Evolutionary conservation across 371 early-diverging fungal genomes (phyloP), one percentile per base, ranked within the genome.

Genomic region (Mortierella sp.): DNA sequence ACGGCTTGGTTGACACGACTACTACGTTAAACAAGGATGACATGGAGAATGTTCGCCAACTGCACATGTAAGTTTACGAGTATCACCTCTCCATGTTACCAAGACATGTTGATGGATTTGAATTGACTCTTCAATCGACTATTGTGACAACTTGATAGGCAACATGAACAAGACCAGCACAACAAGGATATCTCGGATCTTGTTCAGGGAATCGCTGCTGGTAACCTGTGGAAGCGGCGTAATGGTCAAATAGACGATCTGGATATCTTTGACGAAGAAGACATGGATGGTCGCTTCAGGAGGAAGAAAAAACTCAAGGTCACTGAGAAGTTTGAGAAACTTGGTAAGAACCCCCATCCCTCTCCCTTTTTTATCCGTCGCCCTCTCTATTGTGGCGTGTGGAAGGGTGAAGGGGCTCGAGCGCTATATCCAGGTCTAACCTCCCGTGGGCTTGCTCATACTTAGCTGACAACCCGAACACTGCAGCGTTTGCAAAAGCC

Each of bases 181-280:
- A 52, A 73, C 25, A 73, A 73, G 28, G 74, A 73, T 0, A 67
- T 73, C 31, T 67, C 67, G 6, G 74, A 73, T 31, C 47, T 73
- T 10, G 74, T 73, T 3, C 69, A 74, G 21, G 76, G 76, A 21
- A 74, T 74, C 25, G 76, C 76, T 6, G 68, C 76, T 3, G 76
- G 76, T 22, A 63, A 62, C 24, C 55, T 74, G 34, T 74, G 76
- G 76, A 74, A 74, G 68, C 63, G 76, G 2, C 63, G 68, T 43
- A 63, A 63, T 10, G 76, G 76, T 13, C 76, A 68, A 41, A 24
- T 41, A 28, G 76, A 68, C 21, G 76, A 68, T 19, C 52, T 74
- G 25, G 76, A 74, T 31, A 29, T 74, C 3, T 74, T 68, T 48
- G 76, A 74, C 19, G 68, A 63, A 21, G 76, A 67, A 0, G 76